Evolutionary conservation across 139 green algal genomes (phyloP), one percentile per base, ranked within the genome.

Genomic region (Edaphochlamys debaryana): DNA sequence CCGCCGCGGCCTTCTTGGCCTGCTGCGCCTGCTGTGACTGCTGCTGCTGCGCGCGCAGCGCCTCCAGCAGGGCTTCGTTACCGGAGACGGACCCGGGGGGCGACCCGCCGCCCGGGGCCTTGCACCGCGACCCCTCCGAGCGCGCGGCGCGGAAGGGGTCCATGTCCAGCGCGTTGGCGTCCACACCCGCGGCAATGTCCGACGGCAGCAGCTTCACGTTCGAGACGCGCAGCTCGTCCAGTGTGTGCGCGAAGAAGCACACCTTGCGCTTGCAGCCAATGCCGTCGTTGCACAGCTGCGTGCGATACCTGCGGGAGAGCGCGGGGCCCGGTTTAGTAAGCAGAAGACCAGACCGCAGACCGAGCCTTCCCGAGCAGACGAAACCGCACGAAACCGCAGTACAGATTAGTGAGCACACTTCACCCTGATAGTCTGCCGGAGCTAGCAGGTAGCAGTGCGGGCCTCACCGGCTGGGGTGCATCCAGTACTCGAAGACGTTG

Each of bases 401-500:
- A 80, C 36, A 64, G 40, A 42, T 74, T 58, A 74, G 1, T 37
- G 32, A 74, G 1, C 9, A 17, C 20, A 32, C 13, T 72, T 6
- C 67, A 48, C 4, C 13, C 67, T 23, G 30, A n/a, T n/a, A n/a
- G n/a, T n/a, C n/a, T n/a, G n/a, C n/a, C n/a, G n/a, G n/a, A n/a
- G n/a, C n/a, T n/a, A n/a, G n/a, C n/a, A n/a, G n/a, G n/a, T n/a
- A n/a, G n/a, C n/a, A n/a, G n/a, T n/a, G n/a, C n/a, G n/a, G n/a
- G n/a, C n/a, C n/a, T n/a, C n/a, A n/a, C n/a, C n/a, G n/a, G n/a
- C n/a, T n/a, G 7, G 95, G 95, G 84, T 98, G 95, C 82, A 98
- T 88, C 94, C 95, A 98, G 85, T 97, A 97, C 88, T 98, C 95
- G 54, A 98, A 98, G 0, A 98, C 95, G 77, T 95, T 96, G 89